Evolutionary conservation across 768 basidiomycete genomes (phyloP).

Genomic region (Tulasnella sp.): DNA sequence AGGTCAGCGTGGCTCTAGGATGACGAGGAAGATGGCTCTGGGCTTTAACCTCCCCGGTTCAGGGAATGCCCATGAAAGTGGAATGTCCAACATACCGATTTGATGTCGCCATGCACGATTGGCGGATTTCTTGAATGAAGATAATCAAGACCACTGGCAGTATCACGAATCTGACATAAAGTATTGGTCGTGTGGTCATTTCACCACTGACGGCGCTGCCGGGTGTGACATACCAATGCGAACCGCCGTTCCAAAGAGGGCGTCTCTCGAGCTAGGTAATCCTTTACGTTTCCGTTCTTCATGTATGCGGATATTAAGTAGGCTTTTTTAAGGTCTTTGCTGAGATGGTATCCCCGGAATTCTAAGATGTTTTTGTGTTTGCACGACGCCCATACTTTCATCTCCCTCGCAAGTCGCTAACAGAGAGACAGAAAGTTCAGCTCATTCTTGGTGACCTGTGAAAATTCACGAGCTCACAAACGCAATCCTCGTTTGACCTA

Average conservation of each 20-base stretch:
- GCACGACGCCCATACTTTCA: slow-evolving; percentile 7
- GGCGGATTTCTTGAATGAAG: slow-evolving; percentile 20
- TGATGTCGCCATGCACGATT: slow-evolving; percentile 1
- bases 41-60: no score
- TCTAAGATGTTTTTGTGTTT: background rate
- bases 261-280: background rate
- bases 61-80: no score
- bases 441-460: background rate
- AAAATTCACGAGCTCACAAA: background rate
- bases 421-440: background rate
- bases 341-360: background rate
- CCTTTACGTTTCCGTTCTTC: background rate
- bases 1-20: no score
- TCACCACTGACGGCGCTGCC: no score
- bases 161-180: background rate
- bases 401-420: background rate
- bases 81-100: background rate
- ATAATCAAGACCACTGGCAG: background rate
- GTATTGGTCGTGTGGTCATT: no score
- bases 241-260: background rate
- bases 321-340: background rate
- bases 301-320: background rate
- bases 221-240: background rate
- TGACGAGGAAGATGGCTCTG: no score
- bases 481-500: background rate